These are phyloP conservation scores for Penicillium silybi DNA, from an alignment of 495 filamentous ascomycete genomes.

Conservation along the genomic window DNA sequence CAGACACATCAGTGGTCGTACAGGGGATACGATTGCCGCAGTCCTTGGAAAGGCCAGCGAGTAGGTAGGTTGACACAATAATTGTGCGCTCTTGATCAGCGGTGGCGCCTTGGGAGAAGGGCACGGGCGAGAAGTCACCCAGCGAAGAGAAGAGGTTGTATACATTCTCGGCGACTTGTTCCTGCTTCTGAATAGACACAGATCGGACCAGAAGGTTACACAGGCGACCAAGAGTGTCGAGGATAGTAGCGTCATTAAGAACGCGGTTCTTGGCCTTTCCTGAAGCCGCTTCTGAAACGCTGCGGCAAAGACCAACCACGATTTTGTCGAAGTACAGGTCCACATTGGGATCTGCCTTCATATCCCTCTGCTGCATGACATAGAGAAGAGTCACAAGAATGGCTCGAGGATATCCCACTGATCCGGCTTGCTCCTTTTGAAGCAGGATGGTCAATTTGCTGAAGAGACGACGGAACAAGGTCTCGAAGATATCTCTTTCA, in stretches of 20 bases:
- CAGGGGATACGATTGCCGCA: constrained; percentile 25
- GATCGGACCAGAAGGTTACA: constrained; percentile 57
- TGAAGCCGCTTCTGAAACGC: constrained; percentile 39
- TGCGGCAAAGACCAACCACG: constrained; percentile 48
- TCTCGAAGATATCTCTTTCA: constrained; percentile 64
- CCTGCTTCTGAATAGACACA: constrained; percentile 50
- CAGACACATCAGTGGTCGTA: constrained; percentile 30
- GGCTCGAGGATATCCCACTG: constrained; percentile 51
- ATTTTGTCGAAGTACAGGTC: constrained; percentile 59
- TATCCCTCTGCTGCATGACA: constrained; percentile 54
- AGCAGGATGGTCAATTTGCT: constrained; percentile 62
- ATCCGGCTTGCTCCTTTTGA: constrained; percentile 46
- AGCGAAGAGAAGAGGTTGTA: constrained; percentile 52
- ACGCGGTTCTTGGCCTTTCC: constrained; percentile 39
- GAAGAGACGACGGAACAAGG: constrained; percentile 61
- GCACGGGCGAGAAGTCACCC: constrained; percentile 35
- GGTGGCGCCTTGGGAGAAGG: constrained; percentile 31
- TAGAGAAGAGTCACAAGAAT: constrained; percentile 64
- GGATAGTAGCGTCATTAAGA: constrained; percentile 49
- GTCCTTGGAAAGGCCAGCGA: constrained; percentile 54
- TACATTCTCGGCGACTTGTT: constrained; percentile 49
- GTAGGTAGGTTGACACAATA: constrained; percentile 58
- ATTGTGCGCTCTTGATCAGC: constrained; percentile 45
- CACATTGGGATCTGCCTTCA: constrained; percentile 46
- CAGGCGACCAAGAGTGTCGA: constrained; percentile 62